Percentiles rank a stretch among this genome's conserved stretches.
phyloP scores from a whole-genome alignment of 768 basidiomycete species.

The Gyrodon lividus region DNA sequence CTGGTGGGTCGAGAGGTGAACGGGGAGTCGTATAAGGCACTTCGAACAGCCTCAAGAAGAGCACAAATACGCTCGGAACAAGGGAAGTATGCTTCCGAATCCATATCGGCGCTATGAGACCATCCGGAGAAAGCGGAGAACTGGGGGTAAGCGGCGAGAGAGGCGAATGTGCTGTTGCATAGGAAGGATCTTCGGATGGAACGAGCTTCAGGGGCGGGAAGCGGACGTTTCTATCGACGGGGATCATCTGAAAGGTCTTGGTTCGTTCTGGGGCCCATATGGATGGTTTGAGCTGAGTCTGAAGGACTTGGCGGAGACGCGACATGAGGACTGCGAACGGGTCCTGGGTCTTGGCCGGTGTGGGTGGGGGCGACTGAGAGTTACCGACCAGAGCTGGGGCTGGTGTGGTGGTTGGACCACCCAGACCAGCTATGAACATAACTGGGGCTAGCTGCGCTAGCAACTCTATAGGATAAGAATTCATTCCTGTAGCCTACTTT shows the following conservation, averaged over 20 bases:
- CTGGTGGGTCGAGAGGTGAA: constrained; percentile 55
- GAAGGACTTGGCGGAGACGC: constrained; percentile 69
- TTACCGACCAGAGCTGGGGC: constrained; percentile 15
- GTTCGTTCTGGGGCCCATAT: constrained; percentile 73
- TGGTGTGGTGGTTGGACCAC: constrained; percentile 27
- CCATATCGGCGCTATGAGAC: constrained; percentile 97
- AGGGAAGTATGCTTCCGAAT: constrained; percentile 92
- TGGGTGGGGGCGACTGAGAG: constrained; percentile 23
- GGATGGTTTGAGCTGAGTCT: constrained; percentile 57
- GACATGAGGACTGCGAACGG: constrained; percentile 57
- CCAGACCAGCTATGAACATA: constrained; percentile 92
- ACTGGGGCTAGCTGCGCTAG: constrained; percentile 87
- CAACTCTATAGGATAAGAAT: constrained; percentile 89
- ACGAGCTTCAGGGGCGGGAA: constrained; percentile 87
- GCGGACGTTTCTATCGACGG: constrained; percentile 81
- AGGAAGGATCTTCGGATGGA: constrained; percentile 54
- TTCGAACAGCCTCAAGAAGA: constrained; percentile 86
- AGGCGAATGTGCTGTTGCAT: constrained; percentile 73
- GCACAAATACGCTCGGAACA: constrained; percentile 89
- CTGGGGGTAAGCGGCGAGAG: constrained; percentile 88
- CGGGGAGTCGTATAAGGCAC: constrained; percentile 42
- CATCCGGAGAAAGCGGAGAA: constrained; percentile 92
- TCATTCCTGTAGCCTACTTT: constrained; percentile 50
- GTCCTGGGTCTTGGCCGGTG: constrained; percentile 45
- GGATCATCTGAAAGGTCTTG: constrained; percentile 75